Base-by-base conservation (phyloP, 83 land plant species). In the Larix sibirica region DNA sequence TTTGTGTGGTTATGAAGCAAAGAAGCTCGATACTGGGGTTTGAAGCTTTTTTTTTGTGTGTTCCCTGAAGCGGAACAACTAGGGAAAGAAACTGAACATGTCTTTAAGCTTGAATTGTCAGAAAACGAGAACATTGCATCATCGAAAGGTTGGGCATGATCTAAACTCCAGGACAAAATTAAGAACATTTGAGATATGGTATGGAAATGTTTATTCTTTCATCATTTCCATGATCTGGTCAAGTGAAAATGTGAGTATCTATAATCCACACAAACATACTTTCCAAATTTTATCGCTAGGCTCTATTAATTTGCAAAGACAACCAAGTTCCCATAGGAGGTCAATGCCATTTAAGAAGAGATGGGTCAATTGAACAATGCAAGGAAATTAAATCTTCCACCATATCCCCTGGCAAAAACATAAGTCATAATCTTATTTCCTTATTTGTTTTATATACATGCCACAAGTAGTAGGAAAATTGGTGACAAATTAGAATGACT, bases 261-360 rank as follows among this genome's bases (percentile, higher is more conserved):
- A 68, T 68, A 24, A 68, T 33, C 2, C 1, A 42, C n/a, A 33
- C 36, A 0, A 16, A 68, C 1, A 68, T 31, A 2, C 47, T 68
- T 2, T 26, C 36, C 16, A 47, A 26, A 3, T 83, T 79, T 47
- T n/a, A 63, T 80, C 12, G 59, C 13, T 56, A 95, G 97, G 86
- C 93, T 95, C 87, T 89, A 93, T 20, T 81, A 90, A 56, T 95
- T 95, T 86, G 95, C 90, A 60, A 91, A 87, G 44, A 95, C 92
- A 7, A 95, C 95, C 1, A 95, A 93, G 56, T 82, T 93, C 9
- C 54, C 93, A 79, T 95, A 95, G 63, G 36, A 86, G 83, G 92
- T 89, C 20, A 93, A 86, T 87, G 87, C 94, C 50, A 83, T 87
- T 81, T 92, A 93, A 77, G 91, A 83, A 17, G 97, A 95, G 85